Evolutionary conservation across 2,329 filamentous ascomycete species (phyloP).

Genomic region (Fusarium buharicum): DNA sequence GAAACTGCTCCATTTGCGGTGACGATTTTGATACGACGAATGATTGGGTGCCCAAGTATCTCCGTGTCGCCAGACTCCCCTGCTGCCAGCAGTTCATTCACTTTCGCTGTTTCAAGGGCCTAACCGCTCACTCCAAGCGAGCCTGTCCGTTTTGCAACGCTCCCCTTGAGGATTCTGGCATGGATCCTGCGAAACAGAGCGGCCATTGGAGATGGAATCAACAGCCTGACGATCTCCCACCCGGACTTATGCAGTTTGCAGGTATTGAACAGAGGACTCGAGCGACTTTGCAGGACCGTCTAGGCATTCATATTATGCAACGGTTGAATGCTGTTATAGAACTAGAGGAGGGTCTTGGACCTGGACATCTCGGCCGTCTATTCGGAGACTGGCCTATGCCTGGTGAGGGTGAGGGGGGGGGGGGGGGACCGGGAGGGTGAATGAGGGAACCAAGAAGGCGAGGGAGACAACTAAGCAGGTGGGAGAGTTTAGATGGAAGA

Average conservation of each 20-base stretch:
- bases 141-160: slow-evolving; percentile 21
- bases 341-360: neutral
- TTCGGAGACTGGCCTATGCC: neutral
- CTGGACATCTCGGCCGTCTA: neutral
- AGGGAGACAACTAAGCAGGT: neutral
- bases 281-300: neutral
- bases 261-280: neutral
- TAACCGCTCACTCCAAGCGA: neutral
- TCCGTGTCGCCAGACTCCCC: slow-evolving; percentile 4
- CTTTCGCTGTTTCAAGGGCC: slow-evolving; percentile 24
- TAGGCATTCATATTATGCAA: neutral
- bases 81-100: slow-evolving; percentile 28
- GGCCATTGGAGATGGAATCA: neutral
- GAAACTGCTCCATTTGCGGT: slow-evolving; percentile 16
- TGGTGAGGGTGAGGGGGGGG: no score
- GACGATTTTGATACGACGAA: slow-evolving; percentile 10
- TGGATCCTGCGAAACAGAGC: neutral
- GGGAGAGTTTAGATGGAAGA: neutral
- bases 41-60: neutral
- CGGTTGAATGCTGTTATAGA: slow-evolving; percentile 2
- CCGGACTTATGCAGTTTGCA: neutral
- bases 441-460: neutral
- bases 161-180: neutral
- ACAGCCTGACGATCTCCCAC: neutral
- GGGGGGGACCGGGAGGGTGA: no score